Evolutionary conservation across 192 early-diverging fungal genomes (phyloP).

Genomic region (Borealophlyctis nickersoniae): DNA sequence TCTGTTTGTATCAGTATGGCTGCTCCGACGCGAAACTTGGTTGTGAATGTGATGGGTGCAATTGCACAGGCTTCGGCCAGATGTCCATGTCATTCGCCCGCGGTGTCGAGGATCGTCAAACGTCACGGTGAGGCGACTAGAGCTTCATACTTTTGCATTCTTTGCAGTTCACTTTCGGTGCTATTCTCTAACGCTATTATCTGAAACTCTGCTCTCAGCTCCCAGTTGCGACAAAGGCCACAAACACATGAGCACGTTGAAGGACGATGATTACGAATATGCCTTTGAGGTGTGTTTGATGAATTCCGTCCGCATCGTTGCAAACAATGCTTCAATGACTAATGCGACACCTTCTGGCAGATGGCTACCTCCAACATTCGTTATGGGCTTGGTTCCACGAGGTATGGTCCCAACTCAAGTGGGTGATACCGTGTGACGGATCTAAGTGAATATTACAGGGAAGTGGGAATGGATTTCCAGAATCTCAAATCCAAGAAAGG

Average conservation of each 20-base stretch:
- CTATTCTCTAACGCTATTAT: background rate
- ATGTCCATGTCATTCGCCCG: constrained; percentile 39
- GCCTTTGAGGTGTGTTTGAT: constrained; percentile 39
- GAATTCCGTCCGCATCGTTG: background rate
- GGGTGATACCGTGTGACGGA: background rate
- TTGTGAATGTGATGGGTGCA: constrained; percentile 22
- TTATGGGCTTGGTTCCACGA: constrained; percentile 77
- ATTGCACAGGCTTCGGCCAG: constrained; percentile 20
- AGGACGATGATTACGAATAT: constrained; percentile 35
- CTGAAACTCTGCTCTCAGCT: background rate
- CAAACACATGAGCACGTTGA: constrained; percentile 10
- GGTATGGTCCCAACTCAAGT: constrained; percentile 16
- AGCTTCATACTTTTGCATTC: background rate
- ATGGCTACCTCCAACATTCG: constrained; percentile 89
- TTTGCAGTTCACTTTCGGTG: background rate
- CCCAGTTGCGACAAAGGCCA: constrained; percentile 4
- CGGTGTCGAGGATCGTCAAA: constrained; percentile 5
- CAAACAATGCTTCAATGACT: constrained; percentile 2
- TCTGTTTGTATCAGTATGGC: too few species aligned
- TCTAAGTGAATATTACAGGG: constrained; percentile 17
- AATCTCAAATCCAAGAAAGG: constrained; percentile 78
- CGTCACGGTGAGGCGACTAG: background rate
- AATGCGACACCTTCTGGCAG: constrained; percentile 26
- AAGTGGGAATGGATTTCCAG: constrained; percentile 79
- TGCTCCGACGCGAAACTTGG: too few species aligned